These are phyloP conservation scores for Candida sanyiensis DNA, from an alignment of 805 yeast species.

Conservation along the genomic window DNA sequence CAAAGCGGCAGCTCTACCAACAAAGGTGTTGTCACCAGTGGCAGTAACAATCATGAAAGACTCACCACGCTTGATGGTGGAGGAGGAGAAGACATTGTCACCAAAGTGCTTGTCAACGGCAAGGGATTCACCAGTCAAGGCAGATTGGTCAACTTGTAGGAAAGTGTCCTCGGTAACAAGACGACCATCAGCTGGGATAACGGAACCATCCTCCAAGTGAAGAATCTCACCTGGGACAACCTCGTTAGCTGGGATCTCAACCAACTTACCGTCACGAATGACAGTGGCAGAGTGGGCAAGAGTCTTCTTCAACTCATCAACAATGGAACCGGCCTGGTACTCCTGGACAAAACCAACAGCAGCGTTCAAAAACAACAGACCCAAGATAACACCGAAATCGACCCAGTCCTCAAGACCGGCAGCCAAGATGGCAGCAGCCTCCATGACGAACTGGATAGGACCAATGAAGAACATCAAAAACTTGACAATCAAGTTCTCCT, in stretches of 20 bases:
- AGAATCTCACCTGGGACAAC: conserved; percentile 94
- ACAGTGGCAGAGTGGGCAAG: conserved; percentile 85
- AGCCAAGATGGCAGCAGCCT: conserved; percentile 91
- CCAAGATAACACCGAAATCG: conserved; percentile 96
- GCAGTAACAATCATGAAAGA: conserved; percentile 91
- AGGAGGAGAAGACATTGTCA: conserved; percentile 85
- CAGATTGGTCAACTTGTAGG: conserved; percentile 93
- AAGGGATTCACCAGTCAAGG: conserved; percentile 94
- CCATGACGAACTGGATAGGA: conserved; percentile 96
- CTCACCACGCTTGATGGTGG: conserved; percentile 94
- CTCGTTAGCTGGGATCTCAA: conserved; percentile 76
- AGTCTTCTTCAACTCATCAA: conserved; percentile 92
- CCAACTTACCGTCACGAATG: conserved; percentile 72
- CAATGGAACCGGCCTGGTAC: conserved; percentile 97
- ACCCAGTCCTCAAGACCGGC: conserved; percentile 98
- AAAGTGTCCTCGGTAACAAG: conserved; percentile 78
- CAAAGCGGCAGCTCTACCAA: conserved; percentile 95
- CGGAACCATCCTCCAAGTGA: conserved; percentile 89
- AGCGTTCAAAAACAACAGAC: conserved; percentile 80
- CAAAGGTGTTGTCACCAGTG: conserved; percentile 93
- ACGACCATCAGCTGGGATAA: conserved; percentile 91
- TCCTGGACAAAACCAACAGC: conserved; percentile 95
- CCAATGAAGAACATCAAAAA: conserved; percentile 86
- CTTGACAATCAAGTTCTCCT: conserved; percentile 72
- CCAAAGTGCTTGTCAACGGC: conserved; percentile 91